Base-by-base conservation (phyloP, 352 stramenopile species). In the Pythium rishiriense region DNA sequence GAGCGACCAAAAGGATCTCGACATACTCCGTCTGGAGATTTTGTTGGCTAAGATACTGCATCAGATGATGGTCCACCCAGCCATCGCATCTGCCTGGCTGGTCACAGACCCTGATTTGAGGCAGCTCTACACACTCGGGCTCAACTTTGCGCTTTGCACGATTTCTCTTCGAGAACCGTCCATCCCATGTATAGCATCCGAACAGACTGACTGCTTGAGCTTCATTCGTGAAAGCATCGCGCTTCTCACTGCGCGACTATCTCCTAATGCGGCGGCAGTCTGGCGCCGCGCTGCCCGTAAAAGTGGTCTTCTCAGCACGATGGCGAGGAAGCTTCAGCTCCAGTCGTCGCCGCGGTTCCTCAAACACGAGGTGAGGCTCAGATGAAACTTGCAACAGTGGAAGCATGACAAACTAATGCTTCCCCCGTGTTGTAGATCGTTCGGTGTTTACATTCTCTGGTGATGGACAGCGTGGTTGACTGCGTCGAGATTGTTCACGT, bases 391-490 rank as follows among this genome's bases (percentile, higher is more conserved):
- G n/a, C n/a, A n/a, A n/a, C n/a, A n/a, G n/a, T n/a, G n/a, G n/a
- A n/a, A n/a, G n/a, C n/a, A n/a, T n/a, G n/a, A n/a, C n/a, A n/a
- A n/a, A n/a, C n/a, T n/a, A n/a, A n/a, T n/a, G n/a, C n/a, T n/a
- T n/a, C n/a, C n/a, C n/a, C n/a, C n/a, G 35, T 17, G 14, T 49
- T 35, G 19, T 35, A 65, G 58, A 26, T 19, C 9, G 26, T 65
- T 12, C 25, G 53, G 3, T 39, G 53, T 9, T 29, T 58, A 26
- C 24, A 12, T 15, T 10, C 25, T 8, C 39, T 65, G 1, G 29
- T 48, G 0, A 28, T 14, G 17, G 37, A n/a, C 37, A 65, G 58
- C 29, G 48, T 58, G 11, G 48, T 65, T 12, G 58, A 65, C n/a
- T 42, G 45, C 5, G n/a, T 35, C 19, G 47, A 55, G 26, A 52